Evolutionary conservation across 306 rosid genomes (phyloP).

Genomic region (Neltuma alba): DNA sequence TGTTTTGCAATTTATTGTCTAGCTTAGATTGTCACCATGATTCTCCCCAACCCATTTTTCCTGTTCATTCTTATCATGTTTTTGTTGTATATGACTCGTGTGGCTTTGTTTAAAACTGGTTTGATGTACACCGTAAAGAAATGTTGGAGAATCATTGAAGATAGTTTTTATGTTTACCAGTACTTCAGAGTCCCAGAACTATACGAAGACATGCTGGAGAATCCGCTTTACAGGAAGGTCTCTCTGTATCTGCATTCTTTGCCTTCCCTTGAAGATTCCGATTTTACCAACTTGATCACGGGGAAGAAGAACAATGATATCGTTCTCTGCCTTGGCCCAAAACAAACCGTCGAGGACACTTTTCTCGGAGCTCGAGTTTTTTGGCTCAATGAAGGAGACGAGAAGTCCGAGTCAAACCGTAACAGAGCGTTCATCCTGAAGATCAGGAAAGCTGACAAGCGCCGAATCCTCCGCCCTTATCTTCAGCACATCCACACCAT

Average conservation of each 20-base stretch:
- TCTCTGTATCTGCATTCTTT: slow-evolving; percentile 68
- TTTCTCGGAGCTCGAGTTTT: slow-evolving; percentile 67
- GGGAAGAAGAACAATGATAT: slow-evolving; percentile 66
- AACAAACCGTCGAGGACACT: slow-evolving; percentile 61
- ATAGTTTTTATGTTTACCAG: slow-evolving; percentile 75
- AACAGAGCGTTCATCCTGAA: slow-evolving; percentile 45
- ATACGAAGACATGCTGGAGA: slow-evolving; percentile 56
- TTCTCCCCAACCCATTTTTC: slow-evolving; percentile 35
- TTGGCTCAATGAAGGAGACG: slow-evolving; percentile 49
- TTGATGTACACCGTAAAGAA: slow-evolving; percentile 55
- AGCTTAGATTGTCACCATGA: slow-evolving; percentile 27
- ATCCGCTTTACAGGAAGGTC: slow-evolving; percentile 58
- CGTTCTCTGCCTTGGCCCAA: slow-evolving; percentile 53
- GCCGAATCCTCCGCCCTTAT: slow-evolving; percentile 74
- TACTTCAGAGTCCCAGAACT: slow-evolving; percentile 69
- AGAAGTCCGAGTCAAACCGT: background rate
- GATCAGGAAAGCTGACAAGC: slow-evolving; percentile 66
- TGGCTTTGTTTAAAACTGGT: slow-evolving; percentile 67
- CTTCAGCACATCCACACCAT: slow-evolving; percentile 76
- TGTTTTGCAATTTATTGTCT: background rate
- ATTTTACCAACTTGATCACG: slow-evolving; percentile 62
- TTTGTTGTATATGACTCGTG: slow-evolving; percentile 42
- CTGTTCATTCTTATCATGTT: slow-evolving; percentile 21
- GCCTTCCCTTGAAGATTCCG: slow-evolving; percentile 64
- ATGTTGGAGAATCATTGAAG: slow-evolving; percentile 48